Percentiles rank a stretch among this genome's conserved stretches.
phyloP scores from a whole-genome alignment of 495 filamentous ascomycete genomes.

The Hapsidospora chrysogenum region DNA sequence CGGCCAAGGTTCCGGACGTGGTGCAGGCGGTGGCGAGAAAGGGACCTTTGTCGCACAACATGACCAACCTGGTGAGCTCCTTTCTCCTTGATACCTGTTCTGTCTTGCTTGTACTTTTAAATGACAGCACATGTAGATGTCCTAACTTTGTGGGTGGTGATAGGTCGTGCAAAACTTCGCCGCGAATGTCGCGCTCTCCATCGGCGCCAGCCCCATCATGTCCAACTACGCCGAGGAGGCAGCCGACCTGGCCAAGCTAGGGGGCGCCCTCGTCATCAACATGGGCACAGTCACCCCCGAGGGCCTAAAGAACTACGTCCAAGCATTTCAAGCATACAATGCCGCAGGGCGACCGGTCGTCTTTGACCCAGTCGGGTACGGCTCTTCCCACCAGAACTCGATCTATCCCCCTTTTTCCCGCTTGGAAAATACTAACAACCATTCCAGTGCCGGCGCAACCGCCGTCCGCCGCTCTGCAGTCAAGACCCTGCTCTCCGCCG shows the following conservation, averaged over 20 bases:
- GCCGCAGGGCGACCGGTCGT: constrained; percentile 52
- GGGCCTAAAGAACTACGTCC: constrained; percentile 45
- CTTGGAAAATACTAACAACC: neutral
- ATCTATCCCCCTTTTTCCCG: neutral
- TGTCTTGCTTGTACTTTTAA: neutral
- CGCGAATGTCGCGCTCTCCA: constrained; percentile 70
- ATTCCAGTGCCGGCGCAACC: constrained; percentile 54
- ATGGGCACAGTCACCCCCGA: constrained; percentile 80
- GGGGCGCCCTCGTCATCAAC: constrained; percentile 67
- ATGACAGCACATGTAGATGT: too few species aligned
- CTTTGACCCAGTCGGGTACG: constrained; percentile 74
- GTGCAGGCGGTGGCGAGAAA: constrained; percentile 38
- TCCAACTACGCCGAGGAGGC: constrained; percentile 75
- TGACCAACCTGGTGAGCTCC: constrained; percentile 56
- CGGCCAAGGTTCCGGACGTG: constrained; percentile 32
- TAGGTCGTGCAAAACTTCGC: constrained; percentile 80
- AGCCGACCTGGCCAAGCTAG: constrained; percentile 49
- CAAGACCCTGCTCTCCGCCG: constrained; percentile 50
- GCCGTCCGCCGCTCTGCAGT: constrained; percentile 51
- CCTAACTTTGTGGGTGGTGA: neutral
- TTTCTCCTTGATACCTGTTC: neutral
- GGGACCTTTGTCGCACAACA: constrained; percentile 80
- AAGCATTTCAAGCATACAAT: constrained; percentile 60
- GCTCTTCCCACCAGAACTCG: neutral
- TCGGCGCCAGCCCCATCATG: constrained; percentile 92